Base-by-base conservation (phyloP, 1,284 basidiomycete species). In the Pseudozyma thailandica region DNA sequence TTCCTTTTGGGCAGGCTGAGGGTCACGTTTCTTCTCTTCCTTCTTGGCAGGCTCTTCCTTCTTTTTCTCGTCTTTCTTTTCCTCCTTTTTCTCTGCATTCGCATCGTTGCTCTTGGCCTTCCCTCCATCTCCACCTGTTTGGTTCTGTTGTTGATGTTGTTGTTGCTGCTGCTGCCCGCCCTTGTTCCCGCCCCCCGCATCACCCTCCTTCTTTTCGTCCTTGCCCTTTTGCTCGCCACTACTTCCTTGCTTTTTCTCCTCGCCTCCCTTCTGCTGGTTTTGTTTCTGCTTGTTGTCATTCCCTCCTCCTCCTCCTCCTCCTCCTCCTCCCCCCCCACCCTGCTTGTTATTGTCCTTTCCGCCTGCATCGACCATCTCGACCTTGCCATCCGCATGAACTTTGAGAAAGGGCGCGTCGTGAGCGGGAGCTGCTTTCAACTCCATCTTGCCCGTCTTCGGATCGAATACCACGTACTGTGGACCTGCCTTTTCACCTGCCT, bases 391-490 rank as follows among this genome's bases (percentile, higher is more conserved):
- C 15, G 57, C 51, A 23, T 49, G 45, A 9, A 66, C 52, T 28
- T 60, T 60, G 18, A 61, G 21, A 23, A 55, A 60, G 5, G 52
- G 57, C 25, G 63, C 63, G 27, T 66, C 63, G 13, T 41, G 43
- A 7, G 52, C 57, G 0, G 57, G 63, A 3, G 52, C 63, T 2
- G 57, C 51, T 23, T 56, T 56, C 23, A 66, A 30, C 43, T 66
- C 63, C 38, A 66, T 59, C 50, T 60, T 54, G 16, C 39, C 52
- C 21, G 44, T 44, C 50, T 55, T 56, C 8, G 63, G 39, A 50
- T 66, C 56, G 39, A 66, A 66, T 16, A 45, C 53, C n/a, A 61
- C 63, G 18, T 60, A 66, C 50, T 66, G 52, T 3, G 63, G 63
- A 1, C n/a, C 46, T 23, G 4, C 28, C 9, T 31, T 30, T 1